These are phyloP conservation scores for Cladophialophora chaetospira DNA, from an alignment of 2,329 filamentous ascomycete species.

Conservation along the genomic window DNA sequence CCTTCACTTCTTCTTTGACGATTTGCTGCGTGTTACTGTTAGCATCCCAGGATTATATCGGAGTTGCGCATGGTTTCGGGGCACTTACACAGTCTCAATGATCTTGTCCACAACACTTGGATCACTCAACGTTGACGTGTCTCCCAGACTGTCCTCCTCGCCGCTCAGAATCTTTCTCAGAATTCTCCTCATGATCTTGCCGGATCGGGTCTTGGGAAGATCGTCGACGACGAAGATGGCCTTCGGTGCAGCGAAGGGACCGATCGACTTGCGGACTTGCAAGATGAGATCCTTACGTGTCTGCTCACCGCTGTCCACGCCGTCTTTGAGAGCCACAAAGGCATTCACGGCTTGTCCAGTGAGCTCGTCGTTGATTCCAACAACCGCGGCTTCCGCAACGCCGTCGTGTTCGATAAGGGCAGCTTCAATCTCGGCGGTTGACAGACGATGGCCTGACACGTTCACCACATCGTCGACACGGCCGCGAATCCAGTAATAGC, in stretches of 20 bases:
- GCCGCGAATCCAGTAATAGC: slow-evolving; percentile 99
- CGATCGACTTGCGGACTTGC: slow-evolving; percentile 96
- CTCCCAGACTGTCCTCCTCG: slow-evolving; percentile 94
- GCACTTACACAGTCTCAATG: slow-evolving; percentile 79
- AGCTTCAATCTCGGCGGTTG: slow-evolving; percentile 96
- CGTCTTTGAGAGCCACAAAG: slow-evolving; percentile 90
- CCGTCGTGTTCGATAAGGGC: slow-evolving; percentile 88
- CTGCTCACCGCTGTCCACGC: slow-evolving; percentile 72
- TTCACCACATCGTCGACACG: slow-evolving; percentile 99
- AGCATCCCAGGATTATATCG: too few species aligned
- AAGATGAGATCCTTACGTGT: slow-evolving; percentile 90
- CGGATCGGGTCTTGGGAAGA: slow-evolving; percentile 93
- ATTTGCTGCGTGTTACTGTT: too few species aligned
- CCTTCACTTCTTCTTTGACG: slow-evolving; percentile 44
- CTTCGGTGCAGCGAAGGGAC: slow-evolving; percentile 95
- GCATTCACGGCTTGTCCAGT: slow-evolving; percentile 97
- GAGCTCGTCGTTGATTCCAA: slow-evolving; percentile 88
- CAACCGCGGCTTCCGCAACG: slow-evolving; percentile 92
- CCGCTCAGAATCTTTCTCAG: slow-evolving; percentile 95
- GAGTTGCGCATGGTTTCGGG: too few species aligned
- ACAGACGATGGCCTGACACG: slow-evolving; percentile 92
- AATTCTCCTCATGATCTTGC: slow-evolving; percentile 98
- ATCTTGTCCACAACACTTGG: slow-evolving; percentile 88
- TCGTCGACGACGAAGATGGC: slow-evolving; percentile 88
- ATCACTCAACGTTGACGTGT: slow-evolving; percentile 86